phyloP scores from a whole-genome alignment of 805 yeast genomes.

The Candida sphagnicola region DNA sequence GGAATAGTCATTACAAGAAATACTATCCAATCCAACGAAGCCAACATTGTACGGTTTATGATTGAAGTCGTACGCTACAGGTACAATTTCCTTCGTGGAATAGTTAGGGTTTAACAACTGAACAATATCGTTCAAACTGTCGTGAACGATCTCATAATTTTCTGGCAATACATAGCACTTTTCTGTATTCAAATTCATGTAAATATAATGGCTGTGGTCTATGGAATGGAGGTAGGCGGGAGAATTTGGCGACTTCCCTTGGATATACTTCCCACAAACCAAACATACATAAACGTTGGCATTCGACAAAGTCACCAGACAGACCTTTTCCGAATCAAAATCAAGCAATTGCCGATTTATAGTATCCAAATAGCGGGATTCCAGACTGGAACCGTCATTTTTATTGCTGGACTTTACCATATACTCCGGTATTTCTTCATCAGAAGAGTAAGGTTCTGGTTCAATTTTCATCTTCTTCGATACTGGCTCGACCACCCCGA shows the following conservation, averaged over 20 bases:
- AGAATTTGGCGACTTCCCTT: constrained; percentile 62
- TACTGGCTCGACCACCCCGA: background rate
- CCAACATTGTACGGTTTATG: constrained; percentile 55
- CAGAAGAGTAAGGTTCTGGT: constrained; percentile 3
- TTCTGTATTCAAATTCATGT: constrained; percentile 47
- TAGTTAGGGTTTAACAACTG: constrained; percentile 52
- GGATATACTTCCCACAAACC: constrained; percentile 68
- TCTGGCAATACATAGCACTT: constrained; percentile 64
- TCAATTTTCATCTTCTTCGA: background rate
- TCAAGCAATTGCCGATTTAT: constrained; percentile 46
- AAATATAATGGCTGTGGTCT: constrained; percentile 59
- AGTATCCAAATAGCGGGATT: constrained; percentile 32
- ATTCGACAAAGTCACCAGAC: constrained; percentile 58
- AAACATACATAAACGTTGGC: constrained; percentile 69
- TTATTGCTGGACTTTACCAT: background rate
- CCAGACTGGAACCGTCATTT: background rate
- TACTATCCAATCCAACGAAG: constrained; percentile 59
- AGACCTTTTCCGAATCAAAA: constrained; percentile 67
- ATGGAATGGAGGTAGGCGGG: constrained; percentile 68
- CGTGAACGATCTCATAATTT: constrained; percentile 36
- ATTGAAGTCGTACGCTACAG: constrained; percentile 37
- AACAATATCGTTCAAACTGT: constrained; percentile 44
- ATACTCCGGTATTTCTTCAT: constrained; percentile 12
- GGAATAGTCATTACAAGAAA: constrained; percentile 48
- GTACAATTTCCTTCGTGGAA: constrained; percentile 24